Percentiles rank a stretch among this genome's conserved stretches.
Evolutionary conservation across 257 asterid genomes (phyloP).

Genomic region (Fraxinus quadrangulata): DNA sequence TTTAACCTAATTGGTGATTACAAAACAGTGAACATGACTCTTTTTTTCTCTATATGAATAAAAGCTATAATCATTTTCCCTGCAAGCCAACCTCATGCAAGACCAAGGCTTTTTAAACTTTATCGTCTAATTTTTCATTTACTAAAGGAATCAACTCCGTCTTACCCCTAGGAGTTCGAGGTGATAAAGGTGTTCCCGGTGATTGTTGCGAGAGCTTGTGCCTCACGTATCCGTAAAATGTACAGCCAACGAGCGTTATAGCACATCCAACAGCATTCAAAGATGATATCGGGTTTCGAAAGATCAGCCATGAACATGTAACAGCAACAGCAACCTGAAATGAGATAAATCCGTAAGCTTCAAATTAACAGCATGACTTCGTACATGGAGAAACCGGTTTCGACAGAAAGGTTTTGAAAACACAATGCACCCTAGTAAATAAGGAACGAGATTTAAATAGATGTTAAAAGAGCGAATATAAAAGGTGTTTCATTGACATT

Average conservation of each 20-base stretch:
- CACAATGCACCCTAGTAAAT: background rate
- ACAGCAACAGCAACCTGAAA: conserved; percentile 92
- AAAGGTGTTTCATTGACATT: too few species aligned
- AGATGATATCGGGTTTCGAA: conserved; percentile 80
- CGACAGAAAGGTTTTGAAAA: background rate
- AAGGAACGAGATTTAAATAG: background rate
- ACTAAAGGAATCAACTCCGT: conserved; percentile 73
- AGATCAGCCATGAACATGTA: conserved; percentile 89
- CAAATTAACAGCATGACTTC: background rate
- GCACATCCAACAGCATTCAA: conserved; percentile 84
- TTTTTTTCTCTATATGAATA: conserved; percentile 26
- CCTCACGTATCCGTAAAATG: conserved; percentile 87
- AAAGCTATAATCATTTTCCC: conserved; percentile 17
- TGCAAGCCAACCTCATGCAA: background rate
- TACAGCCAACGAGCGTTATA: conserved; percentile 78
- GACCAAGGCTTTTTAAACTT: conserved; percentile 37
- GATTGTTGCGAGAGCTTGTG: conserved; percentile 61
- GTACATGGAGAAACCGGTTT: background rate
- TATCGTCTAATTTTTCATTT: conserved; percentile 67
- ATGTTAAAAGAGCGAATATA: too few species aligned
- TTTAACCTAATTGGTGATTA: background rate
- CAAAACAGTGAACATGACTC: background rate
- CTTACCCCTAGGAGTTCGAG: conserved; percentile 54
- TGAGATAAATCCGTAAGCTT: background rate
- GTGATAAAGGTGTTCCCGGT: conserved; percentile 53